These are phyloP conservation scores for Choanephora cucurbitarum DNA, from an alignment of 371 early-diverging fungal species.

Conservation along the genomic window DNA sequence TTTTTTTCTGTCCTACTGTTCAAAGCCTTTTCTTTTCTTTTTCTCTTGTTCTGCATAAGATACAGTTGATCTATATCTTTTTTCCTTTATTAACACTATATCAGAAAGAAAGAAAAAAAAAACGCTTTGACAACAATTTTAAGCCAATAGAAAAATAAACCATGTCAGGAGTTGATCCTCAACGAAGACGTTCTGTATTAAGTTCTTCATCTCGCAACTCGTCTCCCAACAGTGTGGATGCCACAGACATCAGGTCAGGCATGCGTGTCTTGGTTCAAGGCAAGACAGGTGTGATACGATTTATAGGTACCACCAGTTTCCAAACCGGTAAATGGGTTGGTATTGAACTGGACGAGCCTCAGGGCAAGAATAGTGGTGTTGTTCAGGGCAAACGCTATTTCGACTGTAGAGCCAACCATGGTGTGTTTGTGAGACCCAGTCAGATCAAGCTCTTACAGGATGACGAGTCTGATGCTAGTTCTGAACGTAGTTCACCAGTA, in stretches of 20 bases:
- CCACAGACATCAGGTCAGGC: constrained; percentile 50
- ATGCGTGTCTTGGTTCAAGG: constrained; percentile 66
- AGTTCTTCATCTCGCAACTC: constrained; percentile 21
- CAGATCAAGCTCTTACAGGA: constrained; percentile 56
- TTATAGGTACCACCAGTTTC: constrained; percentile 71
- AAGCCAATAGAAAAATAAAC: background rate
- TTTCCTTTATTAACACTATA: too few species aligned
- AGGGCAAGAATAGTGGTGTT: constrained; percentile 81
- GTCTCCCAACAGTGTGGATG: constrained; percentile 22
- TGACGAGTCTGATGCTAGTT: background rate
- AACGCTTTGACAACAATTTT: too few species aligned
- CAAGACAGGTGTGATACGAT: constrained; percentile 65
- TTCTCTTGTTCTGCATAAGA: background rate
- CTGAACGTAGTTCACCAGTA: constrained; percentile 4
- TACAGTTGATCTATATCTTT: too few species aligned
- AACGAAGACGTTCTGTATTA: constrained; percentile 18
- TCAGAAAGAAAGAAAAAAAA: too few species aligned
- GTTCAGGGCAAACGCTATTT: constrained; percentile 84
- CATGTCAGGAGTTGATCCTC: constrained; percentile 26
- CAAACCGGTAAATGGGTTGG: constrained; percentile 82
- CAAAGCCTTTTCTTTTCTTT: constrained; percentile 3
- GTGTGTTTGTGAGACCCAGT: constrained; percentile 82
- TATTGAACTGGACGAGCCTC: constrained; percentile 69
- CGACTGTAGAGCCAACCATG: constrained; percentile 69
- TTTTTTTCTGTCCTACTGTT: constrained; percentile 5